phyloP scores from a whole-genome alignment of 2,329 filamentous ascomycete species.

The Diaporthe velutina region DNA sequence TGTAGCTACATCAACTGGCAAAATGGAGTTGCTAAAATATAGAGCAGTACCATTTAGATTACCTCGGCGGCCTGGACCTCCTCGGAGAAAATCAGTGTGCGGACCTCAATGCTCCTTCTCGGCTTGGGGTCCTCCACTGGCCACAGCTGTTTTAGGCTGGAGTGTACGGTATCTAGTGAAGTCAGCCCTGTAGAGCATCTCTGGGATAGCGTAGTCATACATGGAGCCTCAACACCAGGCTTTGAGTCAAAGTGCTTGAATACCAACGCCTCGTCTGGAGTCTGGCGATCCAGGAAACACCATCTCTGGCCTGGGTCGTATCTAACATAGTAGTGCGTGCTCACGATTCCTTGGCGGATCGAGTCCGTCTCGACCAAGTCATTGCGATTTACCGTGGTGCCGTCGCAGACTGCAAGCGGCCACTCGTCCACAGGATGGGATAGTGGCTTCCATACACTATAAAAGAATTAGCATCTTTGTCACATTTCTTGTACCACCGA shows the following conservation, averaged over 20 bases:
- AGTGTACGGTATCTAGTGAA: conserved; percentile 7
- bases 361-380: conserved; percentile 24
- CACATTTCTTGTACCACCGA: no score
- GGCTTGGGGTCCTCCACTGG: not conserved
- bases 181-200: not conserved
- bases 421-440: not conserved
- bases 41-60: not conserved
- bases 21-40: not conserved
- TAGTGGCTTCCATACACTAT: conserved; percentile 18
- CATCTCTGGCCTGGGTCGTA: not conserved
- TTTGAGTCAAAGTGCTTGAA: conserved; percentile 23
- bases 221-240: not conserved
- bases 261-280: conserved; percentile 4
- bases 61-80: not conserved
- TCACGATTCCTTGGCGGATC: conserved; percentile 3
- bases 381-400: not conserved
- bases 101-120: conserved; percentile 20
- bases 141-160: conserved; percentile 17
- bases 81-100: not conserved
- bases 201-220: not conserved
- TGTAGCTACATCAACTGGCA: no score
- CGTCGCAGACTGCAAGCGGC: conserved; percentile 3
- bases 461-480: not conserved
- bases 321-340: conserved; percentile 3
- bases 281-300: not conserved